Base-by-base conservation (phyloP, 2,329 filamentous ascomycete species). In the Penicillium griseofulvum region DNA sequence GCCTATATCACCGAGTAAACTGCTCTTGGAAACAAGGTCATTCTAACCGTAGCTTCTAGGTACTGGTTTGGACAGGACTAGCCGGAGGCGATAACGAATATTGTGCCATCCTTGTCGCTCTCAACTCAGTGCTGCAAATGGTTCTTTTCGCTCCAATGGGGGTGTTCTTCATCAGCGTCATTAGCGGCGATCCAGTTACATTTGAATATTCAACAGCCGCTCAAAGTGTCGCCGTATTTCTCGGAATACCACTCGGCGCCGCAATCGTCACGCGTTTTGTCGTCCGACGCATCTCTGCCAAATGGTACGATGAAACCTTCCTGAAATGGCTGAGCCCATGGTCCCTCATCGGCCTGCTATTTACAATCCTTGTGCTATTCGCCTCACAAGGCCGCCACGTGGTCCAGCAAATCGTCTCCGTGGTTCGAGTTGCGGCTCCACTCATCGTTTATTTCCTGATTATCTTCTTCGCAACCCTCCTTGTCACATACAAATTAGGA, bases 301-400 rank as follows among this genome's bases (percentile, higher is more conserved):
- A 75, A 1, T 87, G 83, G 78, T 96, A 91, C 68, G 80, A 90
- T 36, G 69, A 77, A 3, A 78, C 82, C 3, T 94, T 96, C 69
- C 70, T 96, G n/a, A 83, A 81, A 33, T 86, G 82, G 68, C 78
- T 85, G 3, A 82, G 85, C 0, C 91, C 91, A 0, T 87, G 84
- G 80, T 93, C 89, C 0, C 80, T 96, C 2, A 83, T 96, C 60
- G 91, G 91, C 0, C 80, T 97, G 5, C 76, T 96, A 0, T 96
- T 92, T 76, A 96, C 91, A 1, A 94, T 96, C 63, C 73, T 94
- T 7, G 86, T 96, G 1, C 80, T 96, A 2, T 96, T 96, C 69
- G 91, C 89, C 0, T 89, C 87, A 1, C 91, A 96, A 68, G 90
- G 91, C 3, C 75, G 76, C 22, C 85, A 86, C 47, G 89, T 94